Evolutionary conservation across 192 early-diverging fungal genomes (phyloP).

Genomic region (Piromyces finnis): DNA sequence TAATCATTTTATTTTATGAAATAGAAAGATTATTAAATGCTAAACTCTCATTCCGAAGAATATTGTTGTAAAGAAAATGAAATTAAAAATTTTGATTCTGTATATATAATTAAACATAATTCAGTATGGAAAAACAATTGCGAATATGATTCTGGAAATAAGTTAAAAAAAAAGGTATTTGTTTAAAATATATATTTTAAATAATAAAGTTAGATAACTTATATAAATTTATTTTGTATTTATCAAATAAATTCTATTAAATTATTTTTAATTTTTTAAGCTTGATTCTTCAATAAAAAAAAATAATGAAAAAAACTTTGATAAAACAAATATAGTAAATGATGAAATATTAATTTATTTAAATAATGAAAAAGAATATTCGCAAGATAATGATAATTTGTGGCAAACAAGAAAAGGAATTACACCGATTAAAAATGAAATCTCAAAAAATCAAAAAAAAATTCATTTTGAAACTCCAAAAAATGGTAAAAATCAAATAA

Average conservation of each 20-base stretch:
- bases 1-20: too few relatives aligned
- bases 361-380: not conserved
- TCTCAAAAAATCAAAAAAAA: not conserved
- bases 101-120: not conserved
- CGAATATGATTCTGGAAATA: not conserved
- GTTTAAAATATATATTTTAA: too few relatives aligned
- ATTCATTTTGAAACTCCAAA: not conserved
- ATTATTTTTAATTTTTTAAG: too few relatives aligned
- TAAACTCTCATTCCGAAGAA: not conserved
- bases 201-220: too few relatives aligned
- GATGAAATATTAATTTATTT: too few relatives aligned
- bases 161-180: not conserved
- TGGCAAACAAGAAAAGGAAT: not conserved
- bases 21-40: too few relatives aligned
- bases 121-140: not conserved
- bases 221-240: too few relatives aligned
- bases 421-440: not conserved
- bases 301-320: too few relatives aligned
- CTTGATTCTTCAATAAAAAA: too few relatives aligned
- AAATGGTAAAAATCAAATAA: not conserved
- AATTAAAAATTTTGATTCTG: not conserved
- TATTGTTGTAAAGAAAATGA: not conserved
- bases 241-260: too few relatives aligned
- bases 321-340: too few relatives aligned
- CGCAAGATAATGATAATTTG: not conserved